Evolutionary conservation across 306 rosid genomes (phyloP), one percentile per base, ranked within the genome.

Genomic region (Quercus cerris): DNA sequence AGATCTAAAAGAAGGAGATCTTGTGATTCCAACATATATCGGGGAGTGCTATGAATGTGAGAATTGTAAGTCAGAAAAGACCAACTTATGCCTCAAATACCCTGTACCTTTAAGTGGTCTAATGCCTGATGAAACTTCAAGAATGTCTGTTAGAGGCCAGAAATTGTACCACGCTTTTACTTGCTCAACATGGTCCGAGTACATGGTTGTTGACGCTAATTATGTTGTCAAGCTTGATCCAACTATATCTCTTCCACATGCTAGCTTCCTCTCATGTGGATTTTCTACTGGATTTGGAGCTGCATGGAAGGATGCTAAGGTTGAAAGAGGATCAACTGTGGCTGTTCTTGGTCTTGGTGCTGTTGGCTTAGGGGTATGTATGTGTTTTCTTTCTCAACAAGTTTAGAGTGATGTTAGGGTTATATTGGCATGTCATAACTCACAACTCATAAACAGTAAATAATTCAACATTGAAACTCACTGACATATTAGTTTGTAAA

Each of bases 231-330:
- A 80, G 52, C 38, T 86, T 49, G 79, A 69, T 41, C 71, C 77
- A 2, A 56, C 70, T 11, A 10, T 73, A 59, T 5, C 67, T 56
- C 73, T 70, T 3, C 62, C 79, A 41, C 84, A 75, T 12, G 87
- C 85, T 9, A 75, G 85, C 75, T 78, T 86, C 70, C 59, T 86
- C 80, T 78, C 87, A 0, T 86, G 89, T 72, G 87, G 89, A 17
- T 86, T 86, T 62, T 78, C 89, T 3, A 75, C 84, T 25, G 87
- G 87, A 4, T 81, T 77, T 31, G 89, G 87, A 2, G 85, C 80
- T 52, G 75, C 82, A 56, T 86, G 89, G 87, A 81, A 83, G 81
- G 79, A 68, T 44, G 85, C 80, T 28, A 10, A 55, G 57, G 1
- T 81, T 10, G 73, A 81, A 14, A 52, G 46, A 9, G 84, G 87